Evolutionary conservation across 2,329 filamentous ascomycete genomes (phyloP), one percentile per base, ranked within the genome.

Genomic region (Talaromyces piceae): DNA sequence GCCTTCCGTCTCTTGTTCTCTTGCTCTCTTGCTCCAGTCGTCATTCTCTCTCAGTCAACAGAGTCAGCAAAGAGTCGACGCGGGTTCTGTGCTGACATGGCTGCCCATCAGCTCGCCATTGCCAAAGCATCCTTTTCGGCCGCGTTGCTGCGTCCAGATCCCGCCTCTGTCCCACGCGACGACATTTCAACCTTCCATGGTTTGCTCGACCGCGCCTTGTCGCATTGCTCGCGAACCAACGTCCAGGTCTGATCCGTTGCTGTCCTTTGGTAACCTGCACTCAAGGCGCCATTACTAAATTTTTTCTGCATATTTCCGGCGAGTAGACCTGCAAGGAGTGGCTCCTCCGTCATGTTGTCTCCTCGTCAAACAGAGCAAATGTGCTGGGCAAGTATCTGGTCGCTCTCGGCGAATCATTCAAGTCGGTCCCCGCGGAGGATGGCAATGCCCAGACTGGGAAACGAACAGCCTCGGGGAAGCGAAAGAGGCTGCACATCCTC

Each of bases 251-350:
- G 85, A 73, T 63, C 62, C 60, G 63, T 66, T 66, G 63, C 55
- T 63, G 57, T 59, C 56, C 62, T 57, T 61, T 53, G 54, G 54
- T 59, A n/a, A 44, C 20, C 31, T 45, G 55, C 56, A 53, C 49
- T 58, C 50, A 25, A 54, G 52, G 56, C 55, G 55, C 57, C 58
- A 59, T 58, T 67, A 65, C 69, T 71, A 71, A 71, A 69, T 54
- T 48, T 47, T 55, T 47, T 49, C 54, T 57, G 47, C 56, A 48
- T 45, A 49, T 45, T 37, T 50, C 41, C 49, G 52, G 58, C 51
- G 51, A 51, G 55, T 81, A 95, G 90, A 87, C 82, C 77, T 91
- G 87, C 79, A 95, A 91, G 79, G 77, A 80, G 71, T 95, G 88
- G 88, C 84, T 91, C 62, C 71, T 90, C 64, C 78, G 79, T 61